These are phyloP conservation scores for Trametes villosa DNA, from an alignment of 768 basidiomycete genomes.

Conservation along the genomic window DNA sequence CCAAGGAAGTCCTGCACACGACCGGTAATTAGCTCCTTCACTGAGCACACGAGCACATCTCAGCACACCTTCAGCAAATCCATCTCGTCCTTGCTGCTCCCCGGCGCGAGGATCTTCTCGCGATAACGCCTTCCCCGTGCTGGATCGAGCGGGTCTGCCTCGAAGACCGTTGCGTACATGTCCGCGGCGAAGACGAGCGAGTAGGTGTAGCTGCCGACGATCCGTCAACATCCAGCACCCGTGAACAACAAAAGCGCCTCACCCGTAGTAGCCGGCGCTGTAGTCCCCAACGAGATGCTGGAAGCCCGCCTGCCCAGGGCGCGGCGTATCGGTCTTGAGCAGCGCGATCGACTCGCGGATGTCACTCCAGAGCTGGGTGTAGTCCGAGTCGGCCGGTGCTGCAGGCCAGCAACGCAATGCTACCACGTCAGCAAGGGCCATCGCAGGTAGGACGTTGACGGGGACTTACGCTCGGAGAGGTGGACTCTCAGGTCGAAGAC, in stretches of 20 bases:
- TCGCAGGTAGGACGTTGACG: too few relatives aligned
- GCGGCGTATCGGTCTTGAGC: constrained; percentile 61
- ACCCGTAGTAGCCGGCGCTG: constrained; percentile 73
- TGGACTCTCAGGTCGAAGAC: constrained; percentile 78
- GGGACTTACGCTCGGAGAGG: constrained; percentile 61
- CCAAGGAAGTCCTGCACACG: constrained; percentile 63
- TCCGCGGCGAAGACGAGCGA: constrained; percentile 67
- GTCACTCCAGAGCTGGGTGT: constrained; percentile 76
- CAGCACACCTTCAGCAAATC: constrained; percentile 68
- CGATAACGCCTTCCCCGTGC: constrained; percentile 69
- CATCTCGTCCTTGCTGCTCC: constrained; percentile 79
- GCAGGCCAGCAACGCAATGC: not conserved
- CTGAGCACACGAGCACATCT: not conserved
- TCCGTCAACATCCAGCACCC: not conserved
- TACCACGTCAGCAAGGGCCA: too few relatives aligned
- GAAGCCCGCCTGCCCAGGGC: constrained; percentile 75
- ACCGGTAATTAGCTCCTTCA: not conserved
- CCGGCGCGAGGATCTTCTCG: constrained; percentile 71
- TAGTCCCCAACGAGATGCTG: constrained; percentile 80
- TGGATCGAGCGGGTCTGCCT: constrained; percentile 74
- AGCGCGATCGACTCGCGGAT: constrained; percentile 71
- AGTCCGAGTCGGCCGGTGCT: constrained; percentile 59
- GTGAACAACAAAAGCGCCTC: constrained; percentile 19
- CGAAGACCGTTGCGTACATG: constrained; percentile 76
- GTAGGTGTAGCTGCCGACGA: constrained; percentile 55